Conservation (phyloP, 345 rosid genomes). For the Euclidium syriacum region DNA sequence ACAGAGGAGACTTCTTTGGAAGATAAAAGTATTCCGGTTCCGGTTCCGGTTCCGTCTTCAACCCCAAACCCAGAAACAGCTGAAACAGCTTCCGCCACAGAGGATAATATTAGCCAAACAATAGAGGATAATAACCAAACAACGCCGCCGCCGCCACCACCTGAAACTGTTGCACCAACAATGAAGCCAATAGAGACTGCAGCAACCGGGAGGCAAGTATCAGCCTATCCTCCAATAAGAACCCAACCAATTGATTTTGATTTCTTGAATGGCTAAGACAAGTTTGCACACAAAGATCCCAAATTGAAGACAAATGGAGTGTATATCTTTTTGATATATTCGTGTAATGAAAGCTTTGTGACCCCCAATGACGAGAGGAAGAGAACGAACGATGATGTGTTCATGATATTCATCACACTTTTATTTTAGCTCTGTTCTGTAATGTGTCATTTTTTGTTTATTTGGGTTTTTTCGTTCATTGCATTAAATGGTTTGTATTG, state of each 20-base stretch:
- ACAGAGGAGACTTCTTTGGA: constrained; percentile 39
- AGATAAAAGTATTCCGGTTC: constrained; percentile 30
- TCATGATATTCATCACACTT: neutral
- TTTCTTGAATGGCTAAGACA: constrained; percentile 29
- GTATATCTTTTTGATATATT: neutral
- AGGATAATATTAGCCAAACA: neutral
- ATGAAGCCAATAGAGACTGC: constrained; percentile 23
- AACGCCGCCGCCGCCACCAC: neutral
- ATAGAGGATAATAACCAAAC: neutral
- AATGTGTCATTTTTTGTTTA: constrained; percentile 2
- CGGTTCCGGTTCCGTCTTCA: constrained; percentile 25
- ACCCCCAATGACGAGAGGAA: constrained; percentile 2
- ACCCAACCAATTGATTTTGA: constrained; percentile 24
- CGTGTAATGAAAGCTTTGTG: neutral
- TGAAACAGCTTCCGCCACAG: constrained; percentile 22
- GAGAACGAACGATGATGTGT: neutral
- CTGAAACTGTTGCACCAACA: constrained; percentile 17
- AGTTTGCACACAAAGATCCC: constrained; percentile 12
- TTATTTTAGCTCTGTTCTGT: constrained; percentile 8
- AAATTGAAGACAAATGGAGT: neutral
- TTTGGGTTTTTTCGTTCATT: neutral
- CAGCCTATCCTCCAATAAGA: constrained; percentile 20
- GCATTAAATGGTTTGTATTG: constrained; percentile 12
- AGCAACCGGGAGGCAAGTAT: constrained; percentile 18
- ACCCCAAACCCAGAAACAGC: constrained; percentile 30